Base-by-base conservation (phyloP, 2,329 filamentous ascomycete species). In the Sporothrix humicola region DNA sequence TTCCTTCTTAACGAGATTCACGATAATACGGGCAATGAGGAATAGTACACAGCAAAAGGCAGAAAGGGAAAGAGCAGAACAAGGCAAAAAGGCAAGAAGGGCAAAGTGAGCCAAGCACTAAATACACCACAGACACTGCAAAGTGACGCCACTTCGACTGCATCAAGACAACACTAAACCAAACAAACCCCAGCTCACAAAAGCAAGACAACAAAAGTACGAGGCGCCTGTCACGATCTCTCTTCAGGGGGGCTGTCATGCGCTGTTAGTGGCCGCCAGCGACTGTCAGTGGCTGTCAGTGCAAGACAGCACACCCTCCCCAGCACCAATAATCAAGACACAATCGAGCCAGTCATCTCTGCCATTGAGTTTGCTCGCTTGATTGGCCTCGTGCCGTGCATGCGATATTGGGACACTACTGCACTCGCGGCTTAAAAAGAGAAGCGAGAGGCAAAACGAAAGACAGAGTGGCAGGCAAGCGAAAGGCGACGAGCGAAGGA, bases 121-220 rank as follows among this genome's bases (percentile, higher is more conserved):
- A 13, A 23, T 13, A 12, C 17, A 12, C 17, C 10, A 31, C 13
- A 31, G 26, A 17, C 65, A 15, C 65, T 69, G 65, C 65, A 69
- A 42, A 72, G 71, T 72, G 71, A 72, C 71, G 71, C 71, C 71
- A 72, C 71, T n/a, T 59, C 31, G 48, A 31, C 71, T 66, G 71
- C 71, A 66, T 72, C 31, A 37, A 37, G 46, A 72, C 59, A 46
- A 26, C 59, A 72, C 20, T n/a, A 26, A n/a, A 17, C 13, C 20
- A 42, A 48, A 20, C 6, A 23, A n/a, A 48, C 17, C 17, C n/a
- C n/a, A 50, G 44, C 42, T 23, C 8, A 46, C 48, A 10, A 50
- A 69, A 69, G 37, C 61, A 69, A 37, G 52, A 20, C 54, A 17
- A 42, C 9, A 54, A 26, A 59, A 37, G 23, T 37, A 37, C 26